These are phyloP conservation scores for Physaria fendleri DNA, from an alignment of 345 rosid species.

Conservation along the genomic window DNA sequence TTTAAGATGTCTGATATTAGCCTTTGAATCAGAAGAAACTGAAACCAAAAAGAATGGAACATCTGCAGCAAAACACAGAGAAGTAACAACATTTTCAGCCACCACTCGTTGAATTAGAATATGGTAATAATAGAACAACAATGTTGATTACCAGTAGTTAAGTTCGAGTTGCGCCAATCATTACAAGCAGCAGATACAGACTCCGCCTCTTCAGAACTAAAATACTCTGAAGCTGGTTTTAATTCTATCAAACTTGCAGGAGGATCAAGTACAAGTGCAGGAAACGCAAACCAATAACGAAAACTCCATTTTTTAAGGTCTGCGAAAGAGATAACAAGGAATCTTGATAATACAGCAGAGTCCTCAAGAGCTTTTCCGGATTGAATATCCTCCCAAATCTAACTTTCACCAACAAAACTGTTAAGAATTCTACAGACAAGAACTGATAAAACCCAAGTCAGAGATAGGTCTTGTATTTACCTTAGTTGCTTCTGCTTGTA, in stretches of 20 bases:
- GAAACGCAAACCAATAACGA: constrained; percentile 86
- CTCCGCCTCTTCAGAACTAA: constrained; percentile 65
- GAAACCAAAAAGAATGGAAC: constrained; percentile 80
- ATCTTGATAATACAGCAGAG: constrained; percentile 52
- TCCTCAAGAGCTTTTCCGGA: constrained; percentile 73
- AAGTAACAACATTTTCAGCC: background rate
- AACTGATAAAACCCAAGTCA: background rate
- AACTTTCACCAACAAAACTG: constrained; percentile 7
- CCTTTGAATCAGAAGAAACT: constrained; percentile 49
- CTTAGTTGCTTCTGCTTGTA: constrained; percentile 68
- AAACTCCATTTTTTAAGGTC: constrained; percentile 91
- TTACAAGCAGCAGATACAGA: constrained; percentile 74
- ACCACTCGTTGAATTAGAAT: background rate
- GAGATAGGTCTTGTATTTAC: constrained; percentile 32
- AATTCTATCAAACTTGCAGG: constrained; percentile 61
- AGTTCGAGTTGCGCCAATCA: constrained; percentile 69
- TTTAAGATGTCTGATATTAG: constrained; percentile 55
- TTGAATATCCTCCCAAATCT: constrained; percentile 95
- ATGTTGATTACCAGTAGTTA: constrained; percentile 48
- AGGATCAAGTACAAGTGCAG: constrained; percentile 81
- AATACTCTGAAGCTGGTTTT: constrained; percentile 70
- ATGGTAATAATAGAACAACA: background rate
- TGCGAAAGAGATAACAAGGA: constrained; percentile 79
- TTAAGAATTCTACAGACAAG: background rate
- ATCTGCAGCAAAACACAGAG: constrained; percentile 36